Evolutionary conservation across 2,329 filamentous ascomycete species (phyloP).

Genomic region (Cladosporium sp.): DNA sequence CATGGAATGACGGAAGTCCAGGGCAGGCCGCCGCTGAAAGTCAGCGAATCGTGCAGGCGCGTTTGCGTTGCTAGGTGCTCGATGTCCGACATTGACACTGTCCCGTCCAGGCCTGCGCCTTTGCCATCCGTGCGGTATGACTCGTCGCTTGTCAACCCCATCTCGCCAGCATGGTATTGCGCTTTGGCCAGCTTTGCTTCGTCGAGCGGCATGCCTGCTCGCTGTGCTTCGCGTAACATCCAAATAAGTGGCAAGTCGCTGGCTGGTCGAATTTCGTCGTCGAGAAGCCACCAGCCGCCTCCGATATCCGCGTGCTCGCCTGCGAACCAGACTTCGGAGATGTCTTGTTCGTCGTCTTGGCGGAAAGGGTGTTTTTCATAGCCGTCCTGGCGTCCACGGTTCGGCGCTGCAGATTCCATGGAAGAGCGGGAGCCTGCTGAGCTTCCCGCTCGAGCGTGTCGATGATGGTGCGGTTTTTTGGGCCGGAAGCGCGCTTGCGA

Average conservation of each 20-base stretch:
- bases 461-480: conserved; percentile 5
- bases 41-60: conserved; percentile 31
- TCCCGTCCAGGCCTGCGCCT: not conserved
- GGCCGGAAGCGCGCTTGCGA: conserved; percentile 15
- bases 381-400: not conserved
- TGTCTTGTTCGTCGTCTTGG: conserved; percentile 42
- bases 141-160: not conserved
- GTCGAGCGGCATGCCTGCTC: conserved; percentile 67
- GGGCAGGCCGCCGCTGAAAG: conserved; percentile 28
- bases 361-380: conserved; percentile 3
- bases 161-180: conserved; percentile 3
- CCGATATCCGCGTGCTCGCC: conserved; percentile 47
- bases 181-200: conserved; percentile 45
- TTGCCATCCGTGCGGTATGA: conserved; percentile 5
- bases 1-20: conserved; percentile 29
- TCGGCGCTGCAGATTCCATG: conserved; percentile 16
- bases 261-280: conserved; percentile 12
- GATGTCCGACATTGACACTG: conserved; percentile 7
- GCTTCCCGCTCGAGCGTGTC: not conserved
- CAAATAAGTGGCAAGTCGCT: conserved; percentile 17
- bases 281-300: conserved; percentile 15
- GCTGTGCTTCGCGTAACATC: conserved; percentile 61
- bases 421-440: conserved; percentile 27
- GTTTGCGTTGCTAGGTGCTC: conserved; percentile 14
- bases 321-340: conserved; percentile 76